These are phyloP conservation scores for Candida maris DNA, from an alignment of 805 yeast genomes.

Conservation along the genomic window DNA sequence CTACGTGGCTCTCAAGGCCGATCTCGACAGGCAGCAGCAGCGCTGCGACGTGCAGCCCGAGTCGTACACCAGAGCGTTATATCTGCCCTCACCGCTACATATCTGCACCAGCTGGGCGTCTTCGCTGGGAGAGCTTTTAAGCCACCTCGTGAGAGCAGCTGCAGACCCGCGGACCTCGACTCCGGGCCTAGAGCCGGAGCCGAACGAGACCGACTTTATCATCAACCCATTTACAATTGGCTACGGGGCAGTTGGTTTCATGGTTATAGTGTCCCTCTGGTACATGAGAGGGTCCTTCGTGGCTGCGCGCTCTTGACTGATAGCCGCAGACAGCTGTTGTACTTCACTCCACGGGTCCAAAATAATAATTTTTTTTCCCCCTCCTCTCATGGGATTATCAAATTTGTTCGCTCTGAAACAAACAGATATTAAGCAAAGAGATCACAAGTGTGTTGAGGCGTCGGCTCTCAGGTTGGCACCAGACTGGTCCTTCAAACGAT, in stretches of 20 bases:
- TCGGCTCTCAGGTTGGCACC: no score
- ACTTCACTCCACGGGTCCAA: no score
- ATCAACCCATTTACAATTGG: constrained; percentile 56
- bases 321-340: no score
- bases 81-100: constrained; percentile 79
- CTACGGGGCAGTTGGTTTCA: constrained; percentile 65
- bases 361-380: no score
- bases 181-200: constrained; percentile 69
- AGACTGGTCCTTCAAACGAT: no score
- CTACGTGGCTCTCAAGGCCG: constrained; percentile 92
- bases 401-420: no score
- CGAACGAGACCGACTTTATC: constrained; percentile 40
- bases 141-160: constrained; percentile 87
- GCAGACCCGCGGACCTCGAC: constrained; percentile 74
- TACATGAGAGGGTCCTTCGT: constrained; percentile 49
- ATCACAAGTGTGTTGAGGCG: no score
- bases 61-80: constrained; percentile 63
- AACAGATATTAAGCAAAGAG: no score
- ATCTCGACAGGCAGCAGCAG: constrained; percentile 92
- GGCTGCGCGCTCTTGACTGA: constrained; percentile 3
- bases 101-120: constrained; percentile 89
- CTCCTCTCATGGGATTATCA: no score
- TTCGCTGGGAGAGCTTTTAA: constrained; percentile 78
- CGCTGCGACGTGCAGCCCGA: constrained; percentile 85
- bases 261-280: constrained; percentile 62